These are phyloP conservation scores for Mastigamoeba balamuthi DNA, from an alignment of 78 protist genomes.

Conservation along the genomic window DNA sequence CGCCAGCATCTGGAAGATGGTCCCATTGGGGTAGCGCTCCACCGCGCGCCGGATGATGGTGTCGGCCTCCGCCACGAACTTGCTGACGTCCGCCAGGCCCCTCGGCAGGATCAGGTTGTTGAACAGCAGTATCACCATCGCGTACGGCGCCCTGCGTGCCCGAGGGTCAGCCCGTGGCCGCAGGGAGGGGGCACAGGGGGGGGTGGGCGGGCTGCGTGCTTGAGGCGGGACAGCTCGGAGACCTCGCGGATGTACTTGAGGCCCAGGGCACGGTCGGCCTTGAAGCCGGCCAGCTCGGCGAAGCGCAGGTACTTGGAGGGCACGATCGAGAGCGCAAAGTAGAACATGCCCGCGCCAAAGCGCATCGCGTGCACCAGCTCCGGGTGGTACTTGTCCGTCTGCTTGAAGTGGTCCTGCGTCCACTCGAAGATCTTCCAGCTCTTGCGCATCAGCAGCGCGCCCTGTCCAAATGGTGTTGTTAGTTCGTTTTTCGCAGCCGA, in stretches of 20 bases:
- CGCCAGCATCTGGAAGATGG: conserved; percentile 24
- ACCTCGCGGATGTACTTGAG: conserved; percentile 12
- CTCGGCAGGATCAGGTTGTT: conserved; percentile 37
- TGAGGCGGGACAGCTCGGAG: not conserved
- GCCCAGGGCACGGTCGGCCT: conserved; percentile 32
- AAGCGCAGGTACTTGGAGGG: conserved; percentile 20
- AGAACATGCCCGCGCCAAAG: conserved; percentile 39
- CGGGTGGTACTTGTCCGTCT: conserved; percentile 13
- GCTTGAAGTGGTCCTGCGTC: conserved; percentile 10
- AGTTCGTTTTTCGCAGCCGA: too few species aligned
- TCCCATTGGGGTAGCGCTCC: conserved; percentile 18
- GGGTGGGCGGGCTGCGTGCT: not conserved
- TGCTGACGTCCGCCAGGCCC: conserved; percentile 25
- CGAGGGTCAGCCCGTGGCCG: too few species aligned
- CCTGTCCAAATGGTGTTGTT: too few species aligned
- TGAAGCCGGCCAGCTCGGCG: conserved; percentile 32
- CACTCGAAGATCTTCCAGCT: conserved; percentile 52
- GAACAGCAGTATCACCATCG: conserved; percentile 23
- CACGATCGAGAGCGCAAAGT: conserved; percentile 31
- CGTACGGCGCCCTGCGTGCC: conserved; percentile 16
- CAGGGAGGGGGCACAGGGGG: too few species aligned
- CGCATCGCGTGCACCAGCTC: conserved; percentile 15
- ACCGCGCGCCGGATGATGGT: conserved; percentile 4
- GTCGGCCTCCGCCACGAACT: conserved; percentile 23
- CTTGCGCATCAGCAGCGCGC: conserved; percentile 4